Percentiles rank a stretch among this genome's conserved stretches.
phyloP scores from a whole-genome alignment of 1,284 basidiomycete genomes.

The Mrakiaceae sp. region DNA sequence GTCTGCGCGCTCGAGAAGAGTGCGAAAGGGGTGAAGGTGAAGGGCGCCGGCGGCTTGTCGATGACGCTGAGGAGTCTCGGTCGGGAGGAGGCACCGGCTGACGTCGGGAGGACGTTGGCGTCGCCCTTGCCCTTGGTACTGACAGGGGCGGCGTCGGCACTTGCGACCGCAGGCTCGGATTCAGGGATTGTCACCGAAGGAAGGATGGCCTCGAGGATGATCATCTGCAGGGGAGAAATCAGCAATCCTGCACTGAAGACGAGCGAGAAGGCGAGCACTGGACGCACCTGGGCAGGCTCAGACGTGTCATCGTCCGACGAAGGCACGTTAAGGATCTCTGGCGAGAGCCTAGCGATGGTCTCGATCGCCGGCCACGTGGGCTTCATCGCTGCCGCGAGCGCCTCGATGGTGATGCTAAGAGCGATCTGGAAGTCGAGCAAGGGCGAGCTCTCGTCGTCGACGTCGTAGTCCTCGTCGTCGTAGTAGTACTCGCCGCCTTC shows the following conservation, averaged over 20 bases:
- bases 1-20: slow-evolving; percentile 40
- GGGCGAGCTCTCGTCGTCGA: slow-evolving; percentile 29
- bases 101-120: slow-evolving; percentile 28
- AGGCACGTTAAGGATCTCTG: slow-evolving; percentile 41
- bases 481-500: slow-evolving; percentile 15
- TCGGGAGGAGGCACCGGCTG: slow-evolving; percentile 30
- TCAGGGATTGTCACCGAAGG: slow-evolving; percentile 23
- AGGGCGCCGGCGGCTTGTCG: slow-evolving; percentile 37
- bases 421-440: slow-evolving; percentile 41
- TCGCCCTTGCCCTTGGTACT: slow-evolving; percentile 27
- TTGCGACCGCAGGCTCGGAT: background rate
- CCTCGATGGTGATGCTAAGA: slow-evolving; percentile 40
- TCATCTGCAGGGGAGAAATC: slow-evolving; percentile 31
- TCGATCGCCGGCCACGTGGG: slow-evolving; percentile 37
- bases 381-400: slow-evolving; percentile 36
- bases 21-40: slow-evolving; percentile 41
- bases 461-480: slow-evolving; percentile 21
- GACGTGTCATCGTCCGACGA: slow-evolving; percentile 29
- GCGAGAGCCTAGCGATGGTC: slow-evolving; percentile 36
- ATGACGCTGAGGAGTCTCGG: slow-evolving; percentile 22
- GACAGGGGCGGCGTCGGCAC: no score
- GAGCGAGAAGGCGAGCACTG: slow-evolving; percentile 15
- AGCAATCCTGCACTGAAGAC: slow-evolving; percentile 29
- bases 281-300: slow-evolving; percentile 23
- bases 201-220: slow-evolving; percentile 40